phyloP scores from a whole-genome alignment of 2,329 filamentous ascomycete species.

The Chaetomium strumarium region DNA sequence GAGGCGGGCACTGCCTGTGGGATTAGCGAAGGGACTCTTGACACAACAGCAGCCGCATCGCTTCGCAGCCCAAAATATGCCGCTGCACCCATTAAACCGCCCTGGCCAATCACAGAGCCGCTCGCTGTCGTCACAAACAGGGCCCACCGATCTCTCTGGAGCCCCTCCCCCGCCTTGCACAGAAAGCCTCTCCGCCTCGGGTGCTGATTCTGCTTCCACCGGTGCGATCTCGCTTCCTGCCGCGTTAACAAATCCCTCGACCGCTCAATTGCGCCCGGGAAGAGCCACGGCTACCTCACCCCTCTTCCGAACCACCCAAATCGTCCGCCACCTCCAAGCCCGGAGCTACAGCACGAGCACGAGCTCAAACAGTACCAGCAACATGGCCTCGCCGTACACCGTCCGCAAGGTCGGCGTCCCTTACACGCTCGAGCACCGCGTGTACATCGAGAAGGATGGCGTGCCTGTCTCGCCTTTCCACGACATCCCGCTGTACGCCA shows the following conservation, averaged over 20 bases:
- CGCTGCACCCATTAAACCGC: slow-evolving; percentile 20
- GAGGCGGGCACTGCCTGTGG: slow-evolving; percentile 12
- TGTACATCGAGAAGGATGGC: slow-evolving; percentile 98
- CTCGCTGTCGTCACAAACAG: slow-evolving; percentile 25
- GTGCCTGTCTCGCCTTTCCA: slow-evolving; percentile 92
- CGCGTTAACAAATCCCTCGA: slow-evolving; percentile 17
- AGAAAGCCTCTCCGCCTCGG: slow-evolving; percentile 2
- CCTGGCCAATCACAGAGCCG: slow-evolving; percentile 25
- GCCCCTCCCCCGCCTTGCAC: slow-evolving; percentile 26
- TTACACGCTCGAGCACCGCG: slow-evolving; percentile 93
- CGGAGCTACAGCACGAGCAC: slow-evolving; percentile 28
- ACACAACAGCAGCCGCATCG: slow-evolving; percentile 5
- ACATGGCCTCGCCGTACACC: slow-evolving; percentile 58
- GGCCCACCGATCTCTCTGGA: slow-evolving; percentile 17
- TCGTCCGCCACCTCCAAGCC: slow-evolving; percentile 46
- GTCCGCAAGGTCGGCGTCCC: slow-evolving; percentile 82
- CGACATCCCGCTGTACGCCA: slow-evolving; percentile 97
- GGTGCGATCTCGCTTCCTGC: slow-evolving; percentile 9
- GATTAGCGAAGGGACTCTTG: slow-evolving; percentile 1
- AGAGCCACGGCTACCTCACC: slow-evolving; percentile 35
- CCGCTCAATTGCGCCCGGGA: slow-evolving; percentile 17
- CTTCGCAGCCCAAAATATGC: slow-evolving; percentile 18
- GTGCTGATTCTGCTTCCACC: slow-evolving; percentile 7
- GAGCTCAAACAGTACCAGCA: slow-evolving; percentile 16
- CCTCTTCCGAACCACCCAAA: slow-evolving; percentile 46